Percentiles rank a stretch among this genome's conserved stretches.
These are phyloP conservation scores for Citrus australasica DNA, from an alignment of 345 rosid species.

Conservation along the genomic window DNA sequence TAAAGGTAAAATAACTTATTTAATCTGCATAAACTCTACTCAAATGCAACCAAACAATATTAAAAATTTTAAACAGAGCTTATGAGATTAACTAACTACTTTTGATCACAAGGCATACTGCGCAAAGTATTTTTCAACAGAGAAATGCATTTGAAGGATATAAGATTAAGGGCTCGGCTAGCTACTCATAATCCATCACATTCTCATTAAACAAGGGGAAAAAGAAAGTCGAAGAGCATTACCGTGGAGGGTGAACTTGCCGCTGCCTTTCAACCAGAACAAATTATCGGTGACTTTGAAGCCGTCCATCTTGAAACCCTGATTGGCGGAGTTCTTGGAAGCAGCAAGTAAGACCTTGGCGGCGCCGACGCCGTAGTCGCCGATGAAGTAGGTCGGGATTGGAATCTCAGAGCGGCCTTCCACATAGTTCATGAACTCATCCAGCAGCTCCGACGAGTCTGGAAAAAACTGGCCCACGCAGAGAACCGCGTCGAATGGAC, in stretches of 20 bases:
- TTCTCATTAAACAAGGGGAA: not conserved
- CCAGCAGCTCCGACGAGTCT: constrained; percentile 48
- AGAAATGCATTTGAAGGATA: no score
- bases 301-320: constrained; percentile 88
- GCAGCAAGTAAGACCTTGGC: constrained; percentile 52
- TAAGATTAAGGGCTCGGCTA: no score
- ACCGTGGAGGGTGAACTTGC: constrained; percentile 79
- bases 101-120: no score
- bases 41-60: no score
- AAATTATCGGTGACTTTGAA: constrained; percentile 56
- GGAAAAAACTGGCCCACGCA: constrained; percentile 93
- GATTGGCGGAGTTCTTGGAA: constrained; percentile 48
- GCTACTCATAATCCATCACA: not conserved
- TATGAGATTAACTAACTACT: no score
- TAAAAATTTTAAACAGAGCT: no score
- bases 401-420: constrained; percentile 69
- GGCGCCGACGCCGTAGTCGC: constrained; percentile 80
- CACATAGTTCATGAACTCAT: constrained; percentile 53
- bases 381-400: constrained; percentile 78
- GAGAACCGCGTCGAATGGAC: constrained; percentile 78
- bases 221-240: not conserved
- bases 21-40: no score
- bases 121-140: no score
- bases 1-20: no score
- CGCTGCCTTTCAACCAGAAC: constrained; percentile 90